phyloP scores from a whole-genome alignment of 2,329 filamentous ascomycete species.

The Zasmidium cellare region DNA sequence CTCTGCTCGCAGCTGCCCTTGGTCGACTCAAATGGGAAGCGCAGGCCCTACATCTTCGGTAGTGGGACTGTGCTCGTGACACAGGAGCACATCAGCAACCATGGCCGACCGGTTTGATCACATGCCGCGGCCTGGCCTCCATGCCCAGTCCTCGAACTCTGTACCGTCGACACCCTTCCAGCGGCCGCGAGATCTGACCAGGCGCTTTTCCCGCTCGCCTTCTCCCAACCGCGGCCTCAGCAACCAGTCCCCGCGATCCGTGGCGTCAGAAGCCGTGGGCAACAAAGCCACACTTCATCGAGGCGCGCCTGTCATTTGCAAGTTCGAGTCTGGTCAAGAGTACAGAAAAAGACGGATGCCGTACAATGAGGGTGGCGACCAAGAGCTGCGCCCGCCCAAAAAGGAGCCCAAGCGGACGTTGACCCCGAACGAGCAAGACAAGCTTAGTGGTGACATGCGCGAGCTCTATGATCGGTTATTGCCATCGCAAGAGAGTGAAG shows the following conservation, averaged over 20 bases:
- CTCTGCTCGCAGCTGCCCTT: conserved; percentile 12
- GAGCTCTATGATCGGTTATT: conserved; percentile 82
- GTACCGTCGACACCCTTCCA: conserved; percentile 93
- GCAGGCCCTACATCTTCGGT: conserved; percentile 15
- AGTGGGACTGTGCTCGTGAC: conserved; percentile 33
- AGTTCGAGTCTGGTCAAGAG: conserved; percentile 83
- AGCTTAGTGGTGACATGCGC: conserved; percentile 78
- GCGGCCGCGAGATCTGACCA: conserved; percentile 72
- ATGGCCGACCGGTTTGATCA: conserved; percentile 14
- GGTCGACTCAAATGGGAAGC: conserved; percentile 26
- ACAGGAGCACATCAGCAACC: conserved; percentile 14
- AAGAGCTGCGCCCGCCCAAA: conserved; percentile 69
- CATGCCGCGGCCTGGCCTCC: conserved; percentile 20
- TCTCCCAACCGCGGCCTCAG: conserved; percentile 72
- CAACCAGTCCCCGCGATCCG: conserved; percentile 84
- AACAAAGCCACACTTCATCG: conserved; percentile 51
- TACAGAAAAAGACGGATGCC: conserved; percentile 84
- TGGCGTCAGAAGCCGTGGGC: conserved; percentile 84
- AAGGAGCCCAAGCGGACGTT: conserved; percentile 70
- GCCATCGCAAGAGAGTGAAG: conserved; percentile 76
- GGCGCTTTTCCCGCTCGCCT: conserved; percentile 74
- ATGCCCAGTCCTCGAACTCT: conserved; percentile 72
- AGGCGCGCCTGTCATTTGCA: conserved; percentile 67
- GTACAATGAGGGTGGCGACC: conserved; percentile 77
- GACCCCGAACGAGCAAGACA: conserved; percentile 70